phyloP scores from a whole-genome alignment of 2,329 filamentous ascomycete species.

The Lecanoromycetidae sp. region DNA sequence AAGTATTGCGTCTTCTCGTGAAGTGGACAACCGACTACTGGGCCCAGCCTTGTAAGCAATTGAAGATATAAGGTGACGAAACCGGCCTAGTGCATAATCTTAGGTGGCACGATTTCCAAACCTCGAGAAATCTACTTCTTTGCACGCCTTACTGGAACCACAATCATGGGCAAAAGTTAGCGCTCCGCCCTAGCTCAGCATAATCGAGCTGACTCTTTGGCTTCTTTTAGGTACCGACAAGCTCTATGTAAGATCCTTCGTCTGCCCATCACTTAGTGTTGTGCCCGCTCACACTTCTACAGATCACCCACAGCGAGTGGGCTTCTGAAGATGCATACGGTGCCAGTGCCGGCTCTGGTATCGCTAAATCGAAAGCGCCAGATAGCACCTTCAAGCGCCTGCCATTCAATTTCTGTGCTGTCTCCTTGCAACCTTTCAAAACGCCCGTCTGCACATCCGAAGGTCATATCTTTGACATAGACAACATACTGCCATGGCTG shows the following conservation, averaged over 20 bases:
- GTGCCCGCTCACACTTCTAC: constrained; percentile 23
- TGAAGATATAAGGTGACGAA: too few relatives aligned
- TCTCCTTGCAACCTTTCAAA: constrained; percentile 87
- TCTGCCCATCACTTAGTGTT: background rate
- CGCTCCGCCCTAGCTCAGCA: background rate
- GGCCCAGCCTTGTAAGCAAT: too few relatives aligned
- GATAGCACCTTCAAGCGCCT: constrained; percentile 69
- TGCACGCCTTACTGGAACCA: background rate
- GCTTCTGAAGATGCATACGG: constrained; percentile 79
- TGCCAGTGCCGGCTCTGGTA: constrained; percentile 60
- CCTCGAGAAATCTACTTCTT: too few relatives aligned
- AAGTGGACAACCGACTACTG: too few relatives aligned
- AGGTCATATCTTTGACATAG: constrained; percentile 88
- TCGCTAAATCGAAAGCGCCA: constrained; percentile 40
- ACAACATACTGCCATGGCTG: constrained; percentile 87
- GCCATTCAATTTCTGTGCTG: constrained; percentile 95
- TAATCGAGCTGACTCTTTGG: background rate
- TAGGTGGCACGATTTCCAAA: too few relatives aligned
- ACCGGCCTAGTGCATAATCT: too few relatives aligned
- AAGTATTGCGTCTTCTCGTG: too few relatives aligned
- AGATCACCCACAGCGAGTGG: constrained; percentile 98
- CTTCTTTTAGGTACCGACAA: constrained; percentile 17
- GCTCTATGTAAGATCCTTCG: constrained; percentile 15
- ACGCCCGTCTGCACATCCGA: constrained; percentile 82
- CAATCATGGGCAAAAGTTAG: constrained; percentile 19